Base-by-base conservation (phyloP, 179 eudicot genomes). In the Beta corolliflora region DNA sequence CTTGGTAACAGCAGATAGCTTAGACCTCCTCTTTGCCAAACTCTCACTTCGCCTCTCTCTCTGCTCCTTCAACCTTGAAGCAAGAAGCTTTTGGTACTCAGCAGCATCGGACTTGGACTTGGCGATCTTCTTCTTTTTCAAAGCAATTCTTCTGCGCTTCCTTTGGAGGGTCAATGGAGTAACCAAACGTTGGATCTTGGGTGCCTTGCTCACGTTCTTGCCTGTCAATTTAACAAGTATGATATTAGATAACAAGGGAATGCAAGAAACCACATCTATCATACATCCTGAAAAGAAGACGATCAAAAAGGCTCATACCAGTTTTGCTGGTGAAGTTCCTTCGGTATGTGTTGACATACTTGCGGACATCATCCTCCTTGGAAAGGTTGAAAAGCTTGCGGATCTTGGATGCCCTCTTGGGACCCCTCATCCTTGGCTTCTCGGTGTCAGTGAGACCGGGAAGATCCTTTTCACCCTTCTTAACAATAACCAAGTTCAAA, bases 341-440 rank as follows among this genome's bases (percentile, higher is more conserved):
- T 12, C 97, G 91, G 85, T 93, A 93, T 10, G 97, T 93, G 92
- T 93, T 93, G 25, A 93, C 97, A 71, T 93, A 93, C 90, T 93
- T 93, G 83, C 97, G 83, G 5, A 93, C 97, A 88, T 93, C 97
- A 85, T 93, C 97, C 25, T 93, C 92, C 85, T 93, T 93, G 75
- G 91, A 82, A 25, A 93, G 94, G 89, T 93, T 91, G 76, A 93
- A 93, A 61, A 93, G 98, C 88, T 93, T 93, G 61, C 98, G 83
- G 83, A 93, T 93, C 90, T 93, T 93, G 23, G 97, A 93, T 21
- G 97, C 96, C 81, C 97, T 93, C 87, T 93, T 93, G 31, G 97
- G 97, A 64, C 97, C 97, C 79, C 97, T 91, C 94, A 92, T 92
- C 82, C 95, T 93, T 48, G 94, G 96, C 73, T 93, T 93, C 88